Conservation (phyloP, 1,139 yeast genomes). For the Magnusiomyces magnusii region DNA sequence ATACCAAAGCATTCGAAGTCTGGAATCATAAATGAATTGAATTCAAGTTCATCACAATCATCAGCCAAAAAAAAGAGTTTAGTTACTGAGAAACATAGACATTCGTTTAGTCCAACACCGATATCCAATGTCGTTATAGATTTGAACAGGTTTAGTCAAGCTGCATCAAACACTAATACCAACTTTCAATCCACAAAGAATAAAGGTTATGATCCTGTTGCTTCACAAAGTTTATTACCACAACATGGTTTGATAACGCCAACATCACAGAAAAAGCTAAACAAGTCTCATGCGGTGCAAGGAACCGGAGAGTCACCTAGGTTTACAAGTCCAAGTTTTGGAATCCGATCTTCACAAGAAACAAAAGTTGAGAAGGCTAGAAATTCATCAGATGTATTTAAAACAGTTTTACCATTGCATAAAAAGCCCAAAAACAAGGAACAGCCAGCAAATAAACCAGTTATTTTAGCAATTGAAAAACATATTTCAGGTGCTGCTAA, state of each 20-base stretch:
- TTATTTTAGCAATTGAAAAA: background rate
- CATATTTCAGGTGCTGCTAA: background rate
- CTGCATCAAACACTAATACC: too few relatives aligned
- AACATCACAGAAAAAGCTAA: background rate
- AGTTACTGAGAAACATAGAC: too few relatives aligned
- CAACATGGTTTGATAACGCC: background rate
- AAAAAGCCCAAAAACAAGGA: background rate
- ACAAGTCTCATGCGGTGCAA: background rate
- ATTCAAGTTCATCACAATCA: too few relatives aligned
- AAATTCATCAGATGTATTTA: background rate
- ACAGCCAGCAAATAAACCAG: background rate
- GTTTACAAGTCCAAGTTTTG: background rate
- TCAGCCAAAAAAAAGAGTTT: too few relatives aligned
- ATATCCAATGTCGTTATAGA: too few relatives aligned
- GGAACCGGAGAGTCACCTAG: background rate
- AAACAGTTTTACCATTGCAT: background rate
- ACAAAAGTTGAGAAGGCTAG: background rate
- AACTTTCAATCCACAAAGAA: too few relatives aligned
- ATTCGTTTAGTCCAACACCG: too few relatives aligned
- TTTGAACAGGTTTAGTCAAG: too few relatives aligned
- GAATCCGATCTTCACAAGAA: background rate
- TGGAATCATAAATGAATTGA: too few relatives aligned
- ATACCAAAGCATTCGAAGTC: too few relatives aligned
- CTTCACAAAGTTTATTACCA: background rate
- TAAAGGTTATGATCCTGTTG: too few relatives aligned